Conservation (phyloP, 1,284 basidiomycete species). For the Papiliotrema laurentii region DNA sequence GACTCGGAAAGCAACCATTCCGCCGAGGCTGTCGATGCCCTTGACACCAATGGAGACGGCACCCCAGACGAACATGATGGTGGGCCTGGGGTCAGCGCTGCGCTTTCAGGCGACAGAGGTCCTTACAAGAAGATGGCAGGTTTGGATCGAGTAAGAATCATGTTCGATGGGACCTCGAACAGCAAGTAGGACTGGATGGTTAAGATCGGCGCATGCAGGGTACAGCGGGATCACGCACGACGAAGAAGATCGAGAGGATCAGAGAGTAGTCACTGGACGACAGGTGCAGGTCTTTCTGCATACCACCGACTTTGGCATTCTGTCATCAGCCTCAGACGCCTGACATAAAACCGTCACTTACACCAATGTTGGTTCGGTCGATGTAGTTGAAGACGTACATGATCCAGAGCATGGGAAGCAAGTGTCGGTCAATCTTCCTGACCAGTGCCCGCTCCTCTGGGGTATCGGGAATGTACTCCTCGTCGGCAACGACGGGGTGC, state of each 20-base stretch:
- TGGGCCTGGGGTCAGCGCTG: constrained; percentile 8
- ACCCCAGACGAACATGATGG: constrained; percentile 19
- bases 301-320: constrained; percentile 48
- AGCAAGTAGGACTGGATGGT: constrained; percentile 43
- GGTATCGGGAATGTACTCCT: not conserved
- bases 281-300: constrained; percentile 42
- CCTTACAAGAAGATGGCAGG: constrained; percentile 45
- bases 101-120: constrained; percentile 19
- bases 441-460: constrained; percentile 43
- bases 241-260: constrained; percentile 46
- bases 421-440: constrained; percentile 44
- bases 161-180: constrained; percentile 41
- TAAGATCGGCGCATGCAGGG: constrained; percentile 2
- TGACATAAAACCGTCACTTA: constrained; percentile 13
- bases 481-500: not conserved
- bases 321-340: constrained; percentile 5
- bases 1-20: constrained; percentile 46
- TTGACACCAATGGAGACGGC: constrained; percentile 41
- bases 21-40: constrained; percentile 38
- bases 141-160: constrained; percentile 41
- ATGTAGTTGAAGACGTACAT: constrained; percentile 37
- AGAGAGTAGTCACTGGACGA: constrained; percentile 39
- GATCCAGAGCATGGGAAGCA: constrained; percentile 44
- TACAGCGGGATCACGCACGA: constrained; percentile 16
- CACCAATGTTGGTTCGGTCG: constrained; percentile 46